phyloP scores from a whole-genome alignment of 1,284 basidiomycete species.

The Tetrapyrgos nigripes region DNA sequence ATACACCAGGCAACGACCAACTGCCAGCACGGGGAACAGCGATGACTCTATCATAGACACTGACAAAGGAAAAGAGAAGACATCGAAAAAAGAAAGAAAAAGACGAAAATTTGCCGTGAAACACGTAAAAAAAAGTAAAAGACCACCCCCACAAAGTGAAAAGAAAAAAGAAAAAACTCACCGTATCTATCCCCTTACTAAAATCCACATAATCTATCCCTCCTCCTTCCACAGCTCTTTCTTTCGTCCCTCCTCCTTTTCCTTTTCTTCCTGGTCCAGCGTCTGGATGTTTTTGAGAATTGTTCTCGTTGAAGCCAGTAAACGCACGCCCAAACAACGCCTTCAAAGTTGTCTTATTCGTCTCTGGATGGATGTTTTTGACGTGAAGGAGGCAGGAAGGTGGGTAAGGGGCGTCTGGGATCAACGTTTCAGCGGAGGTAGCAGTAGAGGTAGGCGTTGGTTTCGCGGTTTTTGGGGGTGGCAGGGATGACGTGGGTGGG shows the following conservation, averaged over 20 bases:
- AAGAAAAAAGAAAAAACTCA: conserved; percentile 37
- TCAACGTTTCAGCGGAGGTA: background rate
- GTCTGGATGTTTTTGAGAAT: background rate
- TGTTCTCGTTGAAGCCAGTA: background rate
- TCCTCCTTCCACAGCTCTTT: conserved; percentile 21
- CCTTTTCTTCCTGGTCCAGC: background rate
- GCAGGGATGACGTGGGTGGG: background rate
- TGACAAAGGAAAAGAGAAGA: background rate
- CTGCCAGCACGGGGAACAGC: too few species aligned
- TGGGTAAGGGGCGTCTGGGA: conserved; percentile 49
- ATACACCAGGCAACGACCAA: too few species aligned
- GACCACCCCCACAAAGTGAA: background rate
- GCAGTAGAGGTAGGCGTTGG: background rate
- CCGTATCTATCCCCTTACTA: conserved; percentile 76
- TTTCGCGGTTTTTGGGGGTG: background rate
- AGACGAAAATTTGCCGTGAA: background rate
- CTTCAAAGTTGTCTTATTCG: conserved; percentile 80
- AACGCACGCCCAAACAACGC: conserved; percentile 58
- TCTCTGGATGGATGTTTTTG: conserved; percentile 70
- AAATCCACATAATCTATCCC: conserved; percentile 80
- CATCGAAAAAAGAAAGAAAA: background rate
- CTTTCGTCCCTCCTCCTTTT: conserved; percentile 23
- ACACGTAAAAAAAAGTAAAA: too few species aligned
- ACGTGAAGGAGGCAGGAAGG: conserved; percentile 70
- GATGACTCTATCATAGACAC: too few species aligned